Conservation (phyloP, 23 red algal species). For the Gracilaria domingensis region DNA sequence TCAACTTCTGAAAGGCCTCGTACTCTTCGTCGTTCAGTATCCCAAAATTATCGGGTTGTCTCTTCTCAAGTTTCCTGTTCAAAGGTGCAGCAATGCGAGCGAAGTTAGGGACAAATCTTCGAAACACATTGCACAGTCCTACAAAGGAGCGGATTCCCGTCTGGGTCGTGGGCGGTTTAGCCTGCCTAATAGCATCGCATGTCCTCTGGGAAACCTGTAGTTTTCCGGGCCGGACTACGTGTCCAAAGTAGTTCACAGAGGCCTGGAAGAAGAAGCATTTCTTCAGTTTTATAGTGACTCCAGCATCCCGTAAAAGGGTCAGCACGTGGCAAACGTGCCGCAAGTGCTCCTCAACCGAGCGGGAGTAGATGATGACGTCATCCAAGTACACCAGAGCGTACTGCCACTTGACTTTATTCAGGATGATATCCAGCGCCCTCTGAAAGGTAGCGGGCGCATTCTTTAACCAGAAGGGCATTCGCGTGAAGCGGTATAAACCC, state of each 20-base stretch:
- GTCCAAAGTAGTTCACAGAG: constrained; percentile 39
- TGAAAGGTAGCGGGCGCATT: constrained; percentile 34
- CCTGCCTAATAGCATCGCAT: constrained; percentile 7
- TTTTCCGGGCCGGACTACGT: constrained; percentile 52
- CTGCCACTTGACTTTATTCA: too few relatives aligned
- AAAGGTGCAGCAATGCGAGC: constrained; percentile 49
- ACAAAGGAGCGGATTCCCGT: constrained; percentile 43
- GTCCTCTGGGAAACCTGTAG: constrained; percentile 27
- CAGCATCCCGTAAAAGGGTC: background rate
- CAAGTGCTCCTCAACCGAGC: background rate
- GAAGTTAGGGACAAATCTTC: constrained; percentile 66
- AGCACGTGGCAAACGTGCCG: background rate
- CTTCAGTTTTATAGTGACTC: background rate
- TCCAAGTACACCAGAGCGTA: background rate
- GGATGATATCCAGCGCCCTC: background rate
- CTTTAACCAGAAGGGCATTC: constrained; percentile 14
- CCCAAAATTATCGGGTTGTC: constrained; percentile 16
- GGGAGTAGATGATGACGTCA: constrained; percentile 7
- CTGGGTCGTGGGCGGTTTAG: constrained; percentile 29
- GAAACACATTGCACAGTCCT: constrained; percentile 56
- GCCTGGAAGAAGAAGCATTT: constrained; percentile 56
- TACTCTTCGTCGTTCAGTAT: constrained; percentile 49
- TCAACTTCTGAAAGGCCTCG: constrained; percentile 30
- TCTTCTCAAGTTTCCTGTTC: constrained; percentile 46
- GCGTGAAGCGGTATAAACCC: constrained; percentile 1